Evolutionary conservation across 2,329 filamentous ascomycete species (phyloP).

Genomic region (Cercospora sp.): DNA sequence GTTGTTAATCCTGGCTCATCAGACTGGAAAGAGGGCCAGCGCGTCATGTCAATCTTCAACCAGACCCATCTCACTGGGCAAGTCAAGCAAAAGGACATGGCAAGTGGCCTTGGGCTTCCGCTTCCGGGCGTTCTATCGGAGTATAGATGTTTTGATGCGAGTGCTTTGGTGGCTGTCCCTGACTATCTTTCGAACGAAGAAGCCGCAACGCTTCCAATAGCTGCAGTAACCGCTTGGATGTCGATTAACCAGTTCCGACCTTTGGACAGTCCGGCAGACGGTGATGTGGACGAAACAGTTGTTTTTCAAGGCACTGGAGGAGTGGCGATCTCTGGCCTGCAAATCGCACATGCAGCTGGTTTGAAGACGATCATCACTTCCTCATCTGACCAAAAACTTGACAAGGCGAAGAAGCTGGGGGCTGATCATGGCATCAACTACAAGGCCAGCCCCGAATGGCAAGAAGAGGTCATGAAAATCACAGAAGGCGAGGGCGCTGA

Average conservation of each 20-base stretch:
- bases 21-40: conserved; percentile 58
- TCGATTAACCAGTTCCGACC: conserved; percentile 62
- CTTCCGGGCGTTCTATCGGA: conserved; percentile 58
- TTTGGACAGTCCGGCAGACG: conserved; percentile 51
- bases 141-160: conserved; percentile 60
- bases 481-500: conserved; percentile 47
- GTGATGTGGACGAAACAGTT: conserved; percentile 39
- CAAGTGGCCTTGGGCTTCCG: conserved; percentile 61
- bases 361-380: conserved; percentile 59
- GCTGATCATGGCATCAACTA: conserved; percentile 64
- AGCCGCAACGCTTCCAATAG: conserved; percentile 61
- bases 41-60: conserved; percentile 67
- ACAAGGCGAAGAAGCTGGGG: conserved; percentile 56
- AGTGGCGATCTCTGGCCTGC: conserved; percentile 43
- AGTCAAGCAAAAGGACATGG: conserved; percentile 57
- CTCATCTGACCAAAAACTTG: conserved; percentile 53
- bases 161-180: conserved; percentile 58
- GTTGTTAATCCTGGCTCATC: conserved; percentile 54
- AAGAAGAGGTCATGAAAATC: conserved; percentile 55
- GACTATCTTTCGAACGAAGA: conserved; percentile 60
- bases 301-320: conserved; percentile 50
- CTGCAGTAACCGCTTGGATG: conserved; percentile 66
- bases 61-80: conserved; percentile 59
- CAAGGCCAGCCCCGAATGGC: conserved; percentile 59
- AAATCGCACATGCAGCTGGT: conserved; percentile 47